A percentile compares a stretch with the other conserved stretches of the same genome.
Evolutionary conservation across 179 eudicot genomes (phyloP).

Genomic region (Silene vulgaris): DNA sequence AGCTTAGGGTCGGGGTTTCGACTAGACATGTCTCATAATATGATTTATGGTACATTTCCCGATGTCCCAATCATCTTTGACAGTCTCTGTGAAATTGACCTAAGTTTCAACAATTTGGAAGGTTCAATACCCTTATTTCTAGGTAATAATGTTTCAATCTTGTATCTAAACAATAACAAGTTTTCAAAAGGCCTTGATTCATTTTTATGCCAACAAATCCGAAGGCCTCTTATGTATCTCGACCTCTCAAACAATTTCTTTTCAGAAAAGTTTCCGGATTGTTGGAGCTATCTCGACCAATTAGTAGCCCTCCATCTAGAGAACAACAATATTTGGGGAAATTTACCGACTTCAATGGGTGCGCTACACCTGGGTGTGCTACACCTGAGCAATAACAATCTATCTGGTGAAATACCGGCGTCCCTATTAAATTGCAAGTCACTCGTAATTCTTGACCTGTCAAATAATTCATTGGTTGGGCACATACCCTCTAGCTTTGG

Average conservation of each 20-base stretch:
- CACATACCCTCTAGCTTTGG: slow-evolving; percentile 33
- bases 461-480: slow-evolving; percentile 30
- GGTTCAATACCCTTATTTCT: slow-evolving; percentile 23
- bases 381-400: slow-evolving; percentile 28
- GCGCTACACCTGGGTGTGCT: neutral
- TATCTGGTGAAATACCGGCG: slow-evolving; percentile 33
- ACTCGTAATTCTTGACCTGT: slow-evolving; percentile 29
- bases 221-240: slow-evolving; percentile 11
- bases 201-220: slow-evolving; percentile 17
- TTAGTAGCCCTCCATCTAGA: neutral
- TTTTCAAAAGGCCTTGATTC: slow-evolving; percentile 19
- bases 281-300: slow-evolving; percentile 12
- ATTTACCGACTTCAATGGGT: slow-evolving; percentile 32
- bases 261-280: slow-evolving; percentile 19
- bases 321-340: slow-evolving; percentile 23
- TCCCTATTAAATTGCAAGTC: slow-evolving; percentile 26
- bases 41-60: slow-evolving; percentile 28
- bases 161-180: slow-evolving; percentile 28
- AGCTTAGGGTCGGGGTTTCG: neutral
- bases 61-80: slow-evolving; percentile 1
- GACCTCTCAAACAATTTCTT: slow-evolving; percentile 33
- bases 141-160: neutral
- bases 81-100: neutral
- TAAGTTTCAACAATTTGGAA: slow-evolving; percentile 10
- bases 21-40: slow-evolving; percentile 29